These are phyloP conservation scores for Cryptosporidium meleagridis DNA, from an alignment of 169 alveolate genomes.

Conservation along the genomic window DNA sequence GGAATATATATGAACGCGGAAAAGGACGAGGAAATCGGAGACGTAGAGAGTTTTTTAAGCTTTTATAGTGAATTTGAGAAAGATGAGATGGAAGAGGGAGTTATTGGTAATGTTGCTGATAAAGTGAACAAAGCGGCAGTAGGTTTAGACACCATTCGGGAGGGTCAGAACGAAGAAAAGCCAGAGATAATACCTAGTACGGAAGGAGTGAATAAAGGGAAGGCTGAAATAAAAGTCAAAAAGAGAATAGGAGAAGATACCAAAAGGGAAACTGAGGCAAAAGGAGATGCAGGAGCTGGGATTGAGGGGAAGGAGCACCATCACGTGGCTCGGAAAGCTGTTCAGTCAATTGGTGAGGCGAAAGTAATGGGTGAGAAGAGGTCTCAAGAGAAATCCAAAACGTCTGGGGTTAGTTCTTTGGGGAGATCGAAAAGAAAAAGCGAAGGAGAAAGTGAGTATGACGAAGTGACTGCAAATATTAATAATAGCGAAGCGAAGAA, in stretches of 20 bases:
- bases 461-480: not conserved
- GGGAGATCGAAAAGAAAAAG: not conserved
- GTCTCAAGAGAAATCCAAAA: conserved; percentile 1
- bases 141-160: not conserved
- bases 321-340: not conserved
- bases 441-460: not conserved
- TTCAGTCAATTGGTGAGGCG: not conserved
- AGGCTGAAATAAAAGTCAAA: not conserved
- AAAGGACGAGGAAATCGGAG: not conserved
- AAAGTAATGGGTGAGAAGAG: not conserved
- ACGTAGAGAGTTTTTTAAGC: not conserved
- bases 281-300: not conserved
- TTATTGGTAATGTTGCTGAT: not conserved
- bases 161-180: not conserved
- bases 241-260: too few species aligned
- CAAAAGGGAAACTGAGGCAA: too few species aligned
- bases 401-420: not conserved
- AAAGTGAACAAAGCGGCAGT: not conserved
- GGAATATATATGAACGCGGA: not conserved
- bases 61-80: not conserved
- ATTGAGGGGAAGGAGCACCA: not conserved
- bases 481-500: not conserved
- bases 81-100: not conserved
- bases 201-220: not conserved
- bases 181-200: not conserved